These are phyloP conservation scores for Sideroxylon spinosum DNA, from an alignment of 179 eudicot genomes.

Conservation along the genomic window DNA sequence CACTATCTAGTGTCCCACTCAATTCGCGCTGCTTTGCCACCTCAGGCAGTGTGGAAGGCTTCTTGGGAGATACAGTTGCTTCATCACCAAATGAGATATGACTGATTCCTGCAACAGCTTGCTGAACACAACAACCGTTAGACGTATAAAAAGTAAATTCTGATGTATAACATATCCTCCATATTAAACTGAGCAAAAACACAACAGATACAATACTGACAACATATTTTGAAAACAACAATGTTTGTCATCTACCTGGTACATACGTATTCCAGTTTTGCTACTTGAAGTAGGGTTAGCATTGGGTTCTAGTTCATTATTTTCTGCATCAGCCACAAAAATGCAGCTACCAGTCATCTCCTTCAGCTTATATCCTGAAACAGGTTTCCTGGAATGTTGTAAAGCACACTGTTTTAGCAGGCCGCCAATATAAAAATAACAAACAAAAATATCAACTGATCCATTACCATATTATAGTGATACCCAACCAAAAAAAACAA, in stretches of 20 bases:
- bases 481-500: background rate
- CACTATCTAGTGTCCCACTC: slow-evolving; percentile 71
- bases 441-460: background rate
- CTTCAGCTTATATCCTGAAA: slow-evolving; percentile 69
- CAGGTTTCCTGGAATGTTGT: slow-evolving; percentile 62
- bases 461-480: background rate
- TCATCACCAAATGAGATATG: slow-evolving; percentile 82
- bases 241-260: slow-evolving; percentile 54
- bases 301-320: slow-evolving; percentile 46
- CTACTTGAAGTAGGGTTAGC: slow-evolving; percentile 37
- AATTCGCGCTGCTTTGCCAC: slow-evolving; percentile 94
- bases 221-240: background rate
- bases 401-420: slow-evolving; percentile 12
- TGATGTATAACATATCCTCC: background rate
- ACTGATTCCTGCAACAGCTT: slow-evolving; percentile 76
- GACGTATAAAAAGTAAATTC: background rate
- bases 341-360: slow-evolving; percentile 95
- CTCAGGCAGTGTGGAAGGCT: slow-evolving; percentile 69
- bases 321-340: slow-evolving; percentile 56
- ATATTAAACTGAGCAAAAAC: slow-evolving; percentile 3
- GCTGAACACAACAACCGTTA: slow-evolving; percentile 38
- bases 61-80: slow-evolving; percentile 70
- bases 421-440: background rate
- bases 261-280: slow-evolving; percentile 78
- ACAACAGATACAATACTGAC: background rate